Conservation (phyloP, 2,329 filamentous ascomycete species). For the Ophiostoma fasciatum region DNA sequence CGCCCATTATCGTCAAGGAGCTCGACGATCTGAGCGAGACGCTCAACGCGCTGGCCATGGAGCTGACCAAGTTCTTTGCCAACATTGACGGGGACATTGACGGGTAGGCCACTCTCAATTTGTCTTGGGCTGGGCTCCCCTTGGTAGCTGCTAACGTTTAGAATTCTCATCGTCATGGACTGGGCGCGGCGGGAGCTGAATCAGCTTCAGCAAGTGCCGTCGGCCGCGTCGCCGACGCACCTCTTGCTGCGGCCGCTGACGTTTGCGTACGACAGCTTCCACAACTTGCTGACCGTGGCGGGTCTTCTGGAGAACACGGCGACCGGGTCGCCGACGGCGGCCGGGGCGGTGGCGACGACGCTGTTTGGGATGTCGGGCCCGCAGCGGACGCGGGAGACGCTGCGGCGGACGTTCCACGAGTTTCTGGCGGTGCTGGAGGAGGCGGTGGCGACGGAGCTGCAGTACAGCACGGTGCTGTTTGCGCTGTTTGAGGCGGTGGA, state of each 20-base stretch:
- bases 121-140: too few species aligned
- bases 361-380: constrained; percentile 69
- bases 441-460: constrained; percentile 70
- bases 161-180: constrained; percentile 88
- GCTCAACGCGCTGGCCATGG: constrained; percentile 68
- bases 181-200: constrained; percentile 81
- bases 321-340: constrained; percentile 44
- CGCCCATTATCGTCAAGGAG: constrained; percentile 69
- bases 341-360: constrained; percentile 54
- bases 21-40: constrained; percentile 77
- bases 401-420: constrained; percentile 78
- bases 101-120: too few species aligned
- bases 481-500: constrained; percentile 86
- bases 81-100: constrained; percentile 90
- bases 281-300: constrained; percentile 55
- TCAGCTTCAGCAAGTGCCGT: constrained; percentile 46
- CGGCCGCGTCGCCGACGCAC: constrained; percentile 12
- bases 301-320: constrained; percentile 41
- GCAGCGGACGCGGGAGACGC: constrained; percentile 63
- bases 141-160: too few species aligned
- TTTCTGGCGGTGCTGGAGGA: constrained; percentile 81
- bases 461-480: constrained; percentile 67
- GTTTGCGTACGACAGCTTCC: constrained; percentile 67
- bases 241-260: constrained; percentile 49
- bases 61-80: constrained; percentile 84